Evolutionary conservation across 164 flowering plant genomes (phyloP).

Genomic region (Aristolochia californica): DNA sequence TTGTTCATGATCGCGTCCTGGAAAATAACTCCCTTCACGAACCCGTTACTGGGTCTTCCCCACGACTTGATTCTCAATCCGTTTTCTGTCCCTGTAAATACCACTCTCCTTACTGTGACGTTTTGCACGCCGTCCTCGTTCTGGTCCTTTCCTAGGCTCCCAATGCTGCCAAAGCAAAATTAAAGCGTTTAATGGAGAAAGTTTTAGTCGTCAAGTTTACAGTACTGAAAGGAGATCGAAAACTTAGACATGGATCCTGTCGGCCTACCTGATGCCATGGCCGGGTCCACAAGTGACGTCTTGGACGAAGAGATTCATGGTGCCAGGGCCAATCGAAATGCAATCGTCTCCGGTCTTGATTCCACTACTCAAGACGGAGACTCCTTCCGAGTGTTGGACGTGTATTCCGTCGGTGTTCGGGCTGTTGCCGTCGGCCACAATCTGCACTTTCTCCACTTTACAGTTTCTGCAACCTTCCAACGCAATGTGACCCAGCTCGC

Average conservation of each 20-base stretch:
- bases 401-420: constrained; percentile 32
- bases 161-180: constrained; percentile 34
- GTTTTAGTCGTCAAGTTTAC: too few relatives aligned
- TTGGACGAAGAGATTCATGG: constrained; percentile 13
- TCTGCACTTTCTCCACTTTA: constrained; percentile 9
- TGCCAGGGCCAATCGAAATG: constrained; percentile 23
- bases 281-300: constrained; percentile 20
- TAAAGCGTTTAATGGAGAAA: neutral
- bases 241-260: neutral
- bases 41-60: constrained; percentile 58
- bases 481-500: constrained; percentile 16
- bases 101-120: constrained; percentile 45
- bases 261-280: constrained; percentile 18
- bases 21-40: constrained; percentile 39
- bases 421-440: constrained; percentile 14
- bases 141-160: constrained; percentile 47
- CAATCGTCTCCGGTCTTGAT: constrained; percentile 23
- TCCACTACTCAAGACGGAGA: constrained; percentile 10
- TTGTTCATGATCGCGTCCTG: constrained; percentile 33
- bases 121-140: constrained; percentile 57
- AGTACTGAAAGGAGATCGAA: neutral
- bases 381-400: constrained; percentile 11
- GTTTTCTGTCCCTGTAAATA: constrained; percentile 41
- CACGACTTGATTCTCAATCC: constrained; percentile 74
- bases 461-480: constrained; percentile 16